Percentiles rank a stretch among this genome's conserved stretches.
Conservation (phyloP, 2,329 filamentous ascomycete species). For the Exophiala mesophila region DNA sequence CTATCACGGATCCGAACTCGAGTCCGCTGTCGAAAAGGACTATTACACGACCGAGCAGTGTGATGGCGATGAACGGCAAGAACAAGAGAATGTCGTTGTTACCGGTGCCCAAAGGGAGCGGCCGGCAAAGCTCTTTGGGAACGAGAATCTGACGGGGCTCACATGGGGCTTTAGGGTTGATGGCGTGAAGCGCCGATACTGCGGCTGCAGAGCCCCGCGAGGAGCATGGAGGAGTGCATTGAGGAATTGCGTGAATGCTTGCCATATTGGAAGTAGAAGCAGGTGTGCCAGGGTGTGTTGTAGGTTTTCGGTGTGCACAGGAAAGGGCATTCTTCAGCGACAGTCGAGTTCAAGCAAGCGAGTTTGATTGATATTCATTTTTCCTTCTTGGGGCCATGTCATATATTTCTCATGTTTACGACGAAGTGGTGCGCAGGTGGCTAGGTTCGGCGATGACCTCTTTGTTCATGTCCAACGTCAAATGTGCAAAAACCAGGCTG, state of each 20-base stretch:
- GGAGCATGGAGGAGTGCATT: neutral
- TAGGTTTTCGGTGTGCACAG: neutral
- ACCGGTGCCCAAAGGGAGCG: slow-evolving; percentile 20
- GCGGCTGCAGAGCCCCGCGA: neutral
- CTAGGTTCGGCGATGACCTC: no score
- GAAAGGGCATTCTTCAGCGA: neutral
- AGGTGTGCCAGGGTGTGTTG: neutral
- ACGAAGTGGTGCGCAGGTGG: no score
- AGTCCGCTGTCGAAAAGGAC: slow-evolving; percentile 26
- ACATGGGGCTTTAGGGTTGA: neutral
- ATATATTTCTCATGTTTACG: no score
- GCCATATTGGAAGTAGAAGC: neutral
- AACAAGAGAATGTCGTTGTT: slow-evolving; percentile 26
- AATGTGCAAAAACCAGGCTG: no score
- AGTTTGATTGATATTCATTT: neutral
- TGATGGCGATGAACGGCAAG: slow-evolving; percentile 24
- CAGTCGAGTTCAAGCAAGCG: neutral
- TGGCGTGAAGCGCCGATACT: neutral
- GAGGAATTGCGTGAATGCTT: neutral
- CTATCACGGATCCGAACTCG: slow-evolving; percentile 21
- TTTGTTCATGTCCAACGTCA: no score
- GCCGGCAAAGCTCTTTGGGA: slow-evolving; percentile 21
- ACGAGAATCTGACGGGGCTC: slow-evolving; percentile 15
- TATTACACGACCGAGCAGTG: slow-evolving; percentile 25
- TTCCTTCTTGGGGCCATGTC: no score